These are phyloP conservation scores for Plantago major DNA, from an alignment of 257 asterid genomes.

Conservation along the genomic window DNA sequence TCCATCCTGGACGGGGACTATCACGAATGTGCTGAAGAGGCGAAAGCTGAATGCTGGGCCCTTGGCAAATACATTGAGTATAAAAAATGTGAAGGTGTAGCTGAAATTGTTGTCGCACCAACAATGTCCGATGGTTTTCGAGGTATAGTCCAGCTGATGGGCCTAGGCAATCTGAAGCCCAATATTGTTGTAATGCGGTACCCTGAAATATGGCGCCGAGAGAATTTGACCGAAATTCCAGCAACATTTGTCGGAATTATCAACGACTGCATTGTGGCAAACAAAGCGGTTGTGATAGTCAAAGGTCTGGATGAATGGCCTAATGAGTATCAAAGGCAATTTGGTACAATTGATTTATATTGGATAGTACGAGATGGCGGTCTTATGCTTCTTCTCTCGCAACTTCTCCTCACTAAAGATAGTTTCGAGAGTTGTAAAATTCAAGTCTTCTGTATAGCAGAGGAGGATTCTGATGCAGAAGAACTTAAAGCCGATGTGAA, in stretches of 20 bases:
- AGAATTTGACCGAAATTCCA: conserved; percentile 79
- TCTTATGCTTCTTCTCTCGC: conserved; percentile 93
- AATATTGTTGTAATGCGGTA: conserved; percentile 90
- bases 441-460: conserved; percentile 94
- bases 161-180: conserved; percentile 96
- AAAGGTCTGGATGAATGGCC: conserved; percentile 99
- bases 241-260: conserved; percentile 86
- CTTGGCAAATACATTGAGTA: conserved; percentile 87
- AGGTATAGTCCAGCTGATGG: conserved; percentile 96
- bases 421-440: conserved; percentile 96
- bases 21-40: conserved; percentile 88
- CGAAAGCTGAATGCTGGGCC: conserved; percentile 83
- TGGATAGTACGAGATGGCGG: conserved; percentile 99
- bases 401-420: conserved; percentile 85
- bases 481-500: conserved; percentile 81
- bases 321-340: conserved; percentile 88
- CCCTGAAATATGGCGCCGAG: conserved; percentile 98
- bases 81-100: conserved; percentile 97
- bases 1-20: conserved; percentile 94
- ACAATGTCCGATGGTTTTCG: conserved; percentile 92
- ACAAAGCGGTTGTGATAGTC: conserved; percentile 91
- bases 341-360: conserved; percentile 86
- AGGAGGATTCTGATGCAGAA: conserved; percentile 94
- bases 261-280: conserved; percentile 93
- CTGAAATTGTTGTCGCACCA: conserved; percentile 93